These are phyloP conservation scores for Lactifluus piperatus DNA, from an alignment of 768 basidiomycete species.

Conservation along the genomic window DNA sequence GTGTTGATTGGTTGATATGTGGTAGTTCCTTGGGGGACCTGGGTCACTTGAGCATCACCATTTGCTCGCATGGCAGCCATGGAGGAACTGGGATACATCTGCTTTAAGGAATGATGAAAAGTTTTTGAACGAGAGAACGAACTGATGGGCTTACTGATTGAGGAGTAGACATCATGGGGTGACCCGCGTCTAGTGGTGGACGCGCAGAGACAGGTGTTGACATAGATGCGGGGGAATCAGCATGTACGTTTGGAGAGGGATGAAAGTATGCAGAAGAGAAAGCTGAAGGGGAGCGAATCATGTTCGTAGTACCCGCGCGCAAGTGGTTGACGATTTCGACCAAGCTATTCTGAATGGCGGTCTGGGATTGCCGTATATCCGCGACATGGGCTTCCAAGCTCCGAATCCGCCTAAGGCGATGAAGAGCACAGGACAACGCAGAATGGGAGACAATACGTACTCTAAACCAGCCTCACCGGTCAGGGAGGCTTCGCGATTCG, in stretches of 20 bases:
- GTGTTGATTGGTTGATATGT: slow-evolving; percentile 9
- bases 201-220: slow-evolving; percentile 34
- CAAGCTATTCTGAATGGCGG: slow-evolving; percentile 69
- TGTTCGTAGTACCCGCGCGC: slow-evolving; percentile 41
- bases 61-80: background rate
- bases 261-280: slow-evolving; percentile 48
- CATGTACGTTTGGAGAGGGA: slow-evolving; percentile 59
- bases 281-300: slow-evolving; percentile 55
- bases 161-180: slow-evolving; percentile 23
- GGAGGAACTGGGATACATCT: slow-evolving; percentile 16
- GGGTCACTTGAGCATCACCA: slow-evolving; percentile 3
- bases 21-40: slow-evolving; percentile 1
- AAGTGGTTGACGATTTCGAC: slow-evolving; percentile 74
- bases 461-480: slow-evolving; percentile 86
- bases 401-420: slow-evolving; percentile 64
- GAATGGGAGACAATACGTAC: slow-evolving; percentile 37
- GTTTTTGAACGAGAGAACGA: slow-evolving; percentile 16
- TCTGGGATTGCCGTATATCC: slow-evolving; percentile 67
- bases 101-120: background rate
- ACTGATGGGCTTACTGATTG: slow-evolving; percentile 25
- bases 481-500: slow-evolving; percentile 75
- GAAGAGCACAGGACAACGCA: background rate
- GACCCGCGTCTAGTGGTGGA: slow-evolving; percentile 20
- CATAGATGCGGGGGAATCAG: slow-evolving; percentile 38
- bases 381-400: slow-evolving; percentile 82